phyloP scores from a whole-genome alignment of 805 yeast species.

The Sugiyamaella lignohabitans region DNA sequence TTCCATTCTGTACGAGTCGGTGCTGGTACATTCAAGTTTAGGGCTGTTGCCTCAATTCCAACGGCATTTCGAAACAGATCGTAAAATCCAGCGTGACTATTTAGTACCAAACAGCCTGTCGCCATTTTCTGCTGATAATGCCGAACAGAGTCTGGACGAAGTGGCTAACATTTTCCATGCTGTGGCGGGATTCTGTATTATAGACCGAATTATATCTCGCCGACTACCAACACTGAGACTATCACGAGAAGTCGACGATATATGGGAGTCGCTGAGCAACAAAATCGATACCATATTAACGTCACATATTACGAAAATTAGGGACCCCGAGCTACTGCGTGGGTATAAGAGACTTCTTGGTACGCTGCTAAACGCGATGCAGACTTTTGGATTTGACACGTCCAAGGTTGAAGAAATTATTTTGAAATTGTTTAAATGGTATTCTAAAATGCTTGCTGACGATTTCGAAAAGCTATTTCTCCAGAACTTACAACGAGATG shows the following conservation, averaged over 20 bases:
- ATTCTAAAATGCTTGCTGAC: conserved; percentile 47
- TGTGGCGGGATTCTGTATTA: conserved; percentile 67
- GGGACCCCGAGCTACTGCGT: conserved; percentile 33
- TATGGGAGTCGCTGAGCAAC: conserved; percentile 63
- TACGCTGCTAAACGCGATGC: conserved; percentile 66
- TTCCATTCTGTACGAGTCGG: conserved; percentile 73
- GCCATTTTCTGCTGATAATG: conserved; percentile 4
- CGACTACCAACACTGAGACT: conserved; percentile 57
- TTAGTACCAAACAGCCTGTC: conserved; percentile 56
- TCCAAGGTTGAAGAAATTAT: conserved; percentile 57
- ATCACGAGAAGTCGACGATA: conserved; percentile 56
- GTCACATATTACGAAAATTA: conserved; percentile 35
- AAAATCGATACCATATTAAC: conserved; percentile 25
- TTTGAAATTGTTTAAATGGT: conserved; percentile 51
- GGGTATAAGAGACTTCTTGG: conserved; percentile 62
- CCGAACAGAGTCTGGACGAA: too few species aligned
- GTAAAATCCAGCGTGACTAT: conserved; percentile 62
- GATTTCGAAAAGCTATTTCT: conserved; percentile 58
- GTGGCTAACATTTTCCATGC: conserved; percentile 32
- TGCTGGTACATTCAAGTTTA: conserved; percentile 71
- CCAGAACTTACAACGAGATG: conserved; percentile 64
- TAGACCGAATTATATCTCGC: conserved; percentile 60
- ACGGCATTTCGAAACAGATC: conserved; percentile 60
- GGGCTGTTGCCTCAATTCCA: conserved; percentile 57
- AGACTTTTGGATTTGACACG: conserved; percentile 58